Evolutionary conservation across 2,329 filamentous ascomycete species (phyloP), one percentile per base, ranked within the genome.

Genomic region (Zopfia rhizophila): DNA sequence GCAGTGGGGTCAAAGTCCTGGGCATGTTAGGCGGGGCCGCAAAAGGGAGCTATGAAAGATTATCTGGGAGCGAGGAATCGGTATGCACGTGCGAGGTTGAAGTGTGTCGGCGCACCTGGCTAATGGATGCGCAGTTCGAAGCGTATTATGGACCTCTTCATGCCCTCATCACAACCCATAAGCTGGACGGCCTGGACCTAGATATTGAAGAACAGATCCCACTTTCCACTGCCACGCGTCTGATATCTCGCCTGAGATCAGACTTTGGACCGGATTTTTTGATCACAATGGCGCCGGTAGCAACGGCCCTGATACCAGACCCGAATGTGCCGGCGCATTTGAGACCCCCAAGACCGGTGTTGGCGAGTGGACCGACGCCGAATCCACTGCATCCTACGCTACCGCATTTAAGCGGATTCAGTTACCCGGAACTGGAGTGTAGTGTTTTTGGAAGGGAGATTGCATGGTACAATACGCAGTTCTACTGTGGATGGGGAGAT

Each of bases 1-100:
- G 81, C 2, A 79, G 81, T 5, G 91, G 91, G 29, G 80, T 96
- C 53, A 91, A 88, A 60, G 84, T 96, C 10, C 79, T 96, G 66
- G 90, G 84, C 42, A 94, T 97, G 89, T 78, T 96, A 2, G 92
- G 92, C 27, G 92, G 92, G 12, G 91, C 91, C 2, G 91, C 90
- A 0, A 80, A 82, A 48, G 92, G 91, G 8, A 88, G 85, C 10
- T 96, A 83, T 65, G 74, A 78, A 36, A 78, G 82, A 43, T 48
- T 73, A 17, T 55, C 64, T 22, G 68, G 69, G 2, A 56, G 58
- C 7, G 67, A 69, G 4, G 65, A 69, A 48, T 60, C 49, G 30
- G 68, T 70, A 62, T 12, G 58, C 33, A 19, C 11, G 38, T 14
- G 21, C 10, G 14, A 32, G 17, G n/a, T n/a, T n/a, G n/a, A n/a